Evolutionary conservation across 1,139 yeast species (phyloP).

Genomic region (Insectozyma bohioensis): DNA sequence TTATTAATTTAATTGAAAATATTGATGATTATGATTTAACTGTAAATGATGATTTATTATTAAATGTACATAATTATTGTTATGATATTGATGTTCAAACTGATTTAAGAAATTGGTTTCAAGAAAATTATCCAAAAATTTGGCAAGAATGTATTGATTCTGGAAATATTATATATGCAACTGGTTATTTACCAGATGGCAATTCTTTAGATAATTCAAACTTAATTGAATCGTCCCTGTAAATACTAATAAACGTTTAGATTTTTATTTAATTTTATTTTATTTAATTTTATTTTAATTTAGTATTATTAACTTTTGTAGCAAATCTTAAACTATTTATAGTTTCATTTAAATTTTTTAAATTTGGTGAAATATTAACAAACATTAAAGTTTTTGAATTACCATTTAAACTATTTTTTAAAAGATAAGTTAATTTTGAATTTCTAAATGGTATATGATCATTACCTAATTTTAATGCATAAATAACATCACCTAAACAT

Average conservation of each 20-base stretch:
- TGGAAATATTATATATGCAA: conserved; percentile 40
- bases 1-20: conserved; percentile 50
- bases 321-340: conserved; percentile 88
- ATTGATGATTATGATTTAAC: conserved; percentile 54
- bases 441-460: conserved; percentile 54
- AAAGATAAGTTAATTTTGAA: conserved; percentile 70
- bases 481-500: conserved; percentile 86
- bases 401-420: conserved; percentile 84
- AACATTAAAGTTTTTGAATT: conserved; percentile 90
- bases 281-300: conserved; percentile 17
- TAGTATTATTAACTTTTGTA: conserved; percentile 68
- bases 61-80: conserved; percentile 63
- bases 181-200: conserved; percentile 32
- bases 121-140: conserved; percentile 32
- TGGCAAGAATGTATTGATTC: conserved; percentile 49
- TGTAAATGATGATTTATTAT: conserved; percentile 51
- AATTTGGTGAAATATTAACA: conserved; percentile 79
- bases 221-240: neutral
- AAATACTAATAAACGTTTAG: conserved; percentile 1
- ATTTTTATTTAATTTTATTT: neutral
- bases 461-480: conserved; percentile 53
- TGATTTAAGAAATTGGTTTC: conserved; percentile 56
- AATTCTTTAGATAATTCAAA: conserved; percentile 18
- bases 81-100: conserved; percentile 47
- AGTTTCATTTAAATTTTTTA: conserved; percentile 68